Conservation (phyloP, 2,329 filamentous ascomycete species). For the Fusarium metavorans region DNA sequence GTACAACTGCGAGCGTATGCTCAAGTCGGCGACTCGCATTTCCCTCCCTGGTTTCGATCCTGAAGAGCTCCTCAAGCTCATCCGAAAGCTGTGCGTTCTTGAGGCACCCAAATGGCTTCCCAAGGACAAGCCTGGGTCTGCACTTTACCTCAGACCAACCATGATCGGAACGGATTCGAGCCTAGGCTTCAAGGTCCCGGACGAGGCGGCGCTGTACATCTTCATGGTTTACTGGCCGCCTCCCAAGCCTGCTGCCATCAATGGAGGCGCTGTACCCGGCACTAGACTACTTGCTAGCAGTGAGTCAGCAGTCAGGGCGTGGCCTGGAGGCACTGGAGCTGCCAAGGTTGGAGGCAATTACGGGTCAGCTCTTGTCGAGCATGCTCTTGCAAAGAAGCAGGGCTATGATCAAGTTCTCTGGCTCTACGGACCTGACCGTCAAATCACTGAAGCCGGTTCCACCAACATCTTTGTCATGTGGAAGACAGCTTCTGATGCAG, state of each 20-base stretch:
- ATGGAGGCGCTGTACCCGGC: background rate
- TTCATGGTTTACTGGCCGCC: background rate
- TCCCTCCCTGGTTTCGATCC: constrained; percentile 7
- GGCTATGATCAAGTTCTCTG: background rate
- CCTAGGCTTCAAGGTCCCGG: background rate
- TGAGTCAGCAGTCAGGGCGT: background rate
- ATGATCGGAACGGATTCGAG: background rate
- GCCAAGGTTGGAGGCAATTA: background rate
- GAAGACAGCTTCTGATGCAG: background rate
- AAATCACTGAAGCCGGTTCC: background rate
- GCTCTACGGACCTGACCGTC: background rate
- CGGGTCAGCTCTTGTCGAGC: background rate
- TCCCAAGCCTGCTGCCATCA: background rate
- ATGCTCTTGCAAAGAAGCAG: background rate
- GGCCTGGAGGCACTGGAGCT: background rate
- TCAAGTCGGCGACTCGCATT: constrained; percentile 5
- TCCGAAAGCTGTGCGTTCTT: background rate
- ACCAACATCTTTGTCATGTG: background rate
- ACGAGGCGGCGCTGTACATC: background rate
- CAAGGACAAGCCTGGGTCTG: background rate
- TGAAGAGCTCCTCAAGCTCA: constrained; percentile 5
- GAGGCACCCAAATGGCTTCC: constrained; percentile 17
- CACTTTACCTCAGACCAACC: background rate
- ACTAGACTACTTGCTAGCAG: background rate
- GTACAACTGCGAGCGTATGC: constrained; percentile 15